A percentile compares a stretch with the other conserved stretches of the same genome.
Evolutionary conservation across 2,329 filamentous ascomycete species (phyloP).

Genomic region (Nectriaceae sp.): DNA sequence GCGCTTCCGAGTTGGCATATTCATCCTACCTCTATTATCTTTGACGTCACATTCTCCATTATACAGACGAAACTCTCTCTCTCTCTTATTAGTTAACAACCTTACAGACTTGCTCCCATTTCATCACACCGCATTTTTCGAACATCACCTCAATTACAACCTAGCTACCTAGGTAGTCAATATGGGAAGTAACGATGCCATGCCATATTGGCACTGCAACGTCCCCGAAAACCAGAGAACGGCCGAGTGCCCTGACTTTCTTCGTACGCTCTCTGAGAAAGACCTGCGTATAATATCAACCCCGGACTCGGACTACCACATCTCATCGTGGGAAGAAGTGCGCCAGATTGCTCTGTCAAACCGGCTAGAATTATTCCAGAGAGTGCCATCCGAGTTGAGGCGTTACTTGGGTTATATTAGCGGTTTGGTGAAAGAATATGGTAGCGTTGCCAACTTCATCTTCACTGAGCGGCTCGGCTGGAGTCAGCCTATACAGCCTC

Average conservation of each 20-base stretch:
- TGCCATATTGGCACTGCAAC: slow-evolving; percentile 84
- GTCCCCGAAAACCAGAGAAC: slow-evolving; percentile 64
- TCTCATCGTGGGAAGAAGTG: slow-evolving; percentile 71
- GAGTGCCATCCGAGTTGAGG: slow-evolving; percentile 75
- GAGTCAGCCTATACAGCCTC: slow-evolving; percentile 46
- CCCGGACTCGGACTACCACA: slow-evolving; percentile 64
- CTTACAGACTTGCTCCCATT: neutral
- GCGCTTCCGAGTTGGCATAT: too few relatives aligned
- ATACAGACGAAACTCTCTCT: too few relatives aligned
- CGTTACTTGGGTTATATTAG: slow-evolving; percentile 73
- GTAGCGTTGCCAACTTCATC: slow-evolving; percentile 78
- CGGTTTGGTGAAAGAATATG: slow-evolving; percentile 65
- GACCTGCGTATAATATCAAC: slow-evolving; percentile 71
- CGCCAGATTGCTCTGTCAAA: slow-evolving; percentile 63
- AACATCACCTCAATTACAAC: slow-evolving; percentile 3
- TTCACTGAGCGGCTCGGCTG: slow-evolving; percentile 70
- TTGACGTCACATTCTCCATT: too few relatives aligned
- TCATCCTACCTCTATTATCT: too few relatives aligned
- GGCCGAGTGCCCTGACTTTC: slow-evolving; percentile 69
- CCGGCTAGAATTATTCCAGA: slow-evolving; percentile 73
- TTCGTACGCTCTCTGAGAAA: slow-evolving; percentile 65
- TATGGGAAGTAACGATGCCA: slow-evolving; percentile 39
- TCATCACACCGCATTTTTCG: slow-evolving; percentile 7
- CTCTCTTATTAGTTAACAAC: neutral
- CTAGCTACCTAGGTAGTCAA: neutral